Conservation (phyloP, 2,329 filamentous ascomycete species). For the Fusarium acutatum region DNA sequence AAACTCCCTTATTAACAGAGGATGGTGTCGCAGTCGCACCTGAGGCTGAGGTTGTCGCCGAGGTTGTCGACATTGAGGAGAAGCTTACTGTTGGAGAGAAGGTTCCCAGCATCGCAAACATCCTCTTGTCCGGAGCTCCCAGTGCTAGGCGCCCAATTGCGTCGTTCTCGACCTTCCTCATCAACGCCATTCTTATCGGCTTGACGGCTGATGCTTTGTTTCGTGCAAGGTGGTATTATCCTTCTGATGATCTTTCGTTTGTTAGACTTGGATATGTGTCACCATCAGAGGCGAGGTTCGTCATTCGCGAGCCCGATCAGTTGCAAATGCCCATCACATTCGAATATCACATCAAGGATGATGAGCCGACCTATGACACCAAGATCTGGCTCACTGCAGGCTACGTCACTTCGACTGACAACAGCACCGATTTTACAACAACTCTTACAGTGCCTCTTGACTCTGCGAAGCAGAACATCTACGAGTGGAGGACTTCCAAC, state of each 20-base stretch:
- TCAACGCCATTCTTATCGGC: conserved; percentile 75
- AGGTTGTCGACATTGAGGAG: conserved; percentile 70
- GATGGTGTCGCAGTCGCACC: conserved; percentile 44
- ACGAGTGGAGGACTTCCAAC: conserved; percentile 87
- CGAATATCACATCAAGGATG: conserved; percentile 67
- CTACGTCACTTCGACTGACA: conserved; percentile 69
- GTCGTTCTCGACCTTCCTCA: conserved; percentile 72
- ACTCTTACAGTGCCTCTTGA: conserved; percentile 71
- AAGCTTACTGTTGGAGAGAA: conserved; percentile 67
- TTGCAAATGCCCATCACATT: conserved; percentile 78
- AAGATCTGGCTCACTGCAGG: conserved; percentile 73
- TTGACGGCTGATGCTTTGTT: conserved; percentile 82
- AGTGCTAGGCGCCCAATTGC: conserved; percentile 73
- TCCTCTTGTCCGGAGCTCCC: conserved; percentile 79
- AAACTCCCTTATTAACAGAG: conserved; percentile 43
- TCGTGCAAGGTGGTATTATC: conserved; percentile 74
- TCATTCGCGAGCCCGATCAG: conserved; percentile 85
- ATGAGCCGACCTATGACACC: conserved; percentile 61
- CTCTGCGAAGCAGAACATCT: conserved; percentile 75
- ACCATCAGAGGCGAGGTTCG: conserved; percentile 77
- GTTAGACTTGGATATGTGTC: conserved; percentile 89
- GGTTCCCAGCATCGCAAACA: conserved; percentile 65
- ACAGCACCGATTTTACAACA: conserved; percentile 84
- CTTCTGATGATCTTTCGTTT: conserved; percentile 81
- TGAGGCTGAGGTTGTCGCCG: conserved; percentile 49